Evolutionary conservation across 1,139 yeast species (phyloP).

Genomic region (Protomyces gravidus): DNA sequence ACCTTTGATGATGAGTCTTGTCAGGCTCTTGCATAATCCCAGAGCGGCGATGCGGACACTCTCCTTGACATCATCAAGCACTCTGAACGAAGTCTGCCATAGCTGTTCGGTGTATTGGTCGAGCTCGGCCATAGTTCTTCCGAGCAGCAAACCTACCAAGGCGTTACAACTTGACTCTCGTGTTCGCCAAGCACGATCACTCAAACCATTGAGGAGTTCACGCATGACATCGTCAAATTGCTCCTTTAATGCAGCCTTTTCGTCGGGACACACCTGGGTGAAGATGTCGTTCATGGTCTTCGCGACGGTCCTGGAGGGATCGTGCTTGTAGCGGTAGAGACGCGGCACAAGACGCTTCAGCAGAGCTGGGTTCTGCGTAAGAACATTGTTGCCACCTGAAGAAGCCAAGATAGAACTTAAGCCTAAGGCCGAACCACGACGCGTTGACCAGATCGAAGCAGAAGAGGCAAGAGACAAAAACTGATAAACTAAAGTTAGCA

Average conservation of each 20-base stretch:
- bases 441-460: slow-evolving; percentile 85
- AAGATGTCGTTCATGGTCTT: slow-evolving; percentile 85
- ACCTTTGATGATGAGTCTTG: slow-evolving; percentile 58
- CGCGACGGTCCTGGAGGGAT: slow-evolving; percentile 72
- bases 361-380: slow-evolving; percentile 53
- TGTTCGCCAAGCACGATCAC: slow-evolving; percentile 85
- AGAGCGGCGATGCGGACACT: slow-evolving; percentile 82
- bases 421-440: slow-evolving; percentile 93
- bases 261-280: slow-evolving; percentile 65
- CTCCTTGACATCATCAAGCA: slow-evolving; percentile 90
- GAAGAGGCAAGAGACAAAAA: slow-evolving; percentile 90
- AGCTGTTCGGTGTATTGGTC: slow-evolving; percentile 58
- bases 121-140: slow-evolving; percentile 49
- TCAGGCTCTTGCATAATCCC: slow-evolving; percentile 61
- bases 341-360: slow-evolving; percentile 70
- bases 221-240: slow-evolving; percentile 58
- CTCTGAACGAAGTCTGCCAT: slow-evolving; percentile 85
- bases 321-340: slow-evolving; percentile 76
- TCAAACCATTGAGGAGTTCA: slow-evolving; percentile 68
- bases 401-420: slow-evolving; percentile 79
- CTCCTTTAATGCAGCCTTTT: slow-evolving; percentile 52
- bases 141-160: slow-evolving; percentile 63
- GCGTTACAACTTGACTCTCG: slow-evolving; percentile 86
- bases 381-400: slow-evolving; percentile 62
- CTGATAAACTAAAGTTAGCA: slow-evolving; percentile 62